Base-by-base conservation (phyloP, 1,284 basidiomycete species). In the Earliella scabrosa region DNA sequence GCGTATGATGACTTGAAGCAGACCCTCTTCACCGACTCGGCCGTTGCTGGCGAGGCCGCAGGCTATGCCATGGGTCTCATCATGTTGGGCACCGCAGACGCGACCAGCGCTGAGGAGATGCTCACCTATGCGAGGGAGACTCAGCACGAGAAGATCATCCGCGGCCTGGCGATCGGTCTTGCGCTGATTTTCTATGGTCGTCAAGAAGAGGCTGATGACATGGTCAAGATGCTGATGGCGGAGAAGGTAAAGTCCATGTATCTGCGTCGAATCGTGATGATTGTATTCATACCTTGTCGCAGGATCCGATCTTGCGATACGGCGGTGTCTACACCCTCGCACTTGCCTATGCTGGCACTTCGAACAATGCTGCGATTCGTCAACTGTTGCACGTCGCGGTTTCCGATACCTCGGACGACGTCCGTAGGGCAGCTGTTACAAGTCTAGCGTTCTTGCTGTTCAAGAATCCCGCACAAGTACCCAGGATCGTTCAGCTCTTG, bases 91-190 rank as follows among this genome's bases (percentile, higher is more conserved):
- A 95, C 93, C 5, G 95, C 86, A 16, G 88, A 86, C 51, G 78
- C 80, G 41, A 88, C 85, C 38, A 86, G 87, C 46, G 85, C 94
- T 21, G 88, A 92, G 23, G 96, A 98, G 75, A 98, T 97, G 95
- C 77, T 97, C 52, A 83, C 88, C 43, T 98, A 98, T 69, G 94
- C 96, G 21, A 84, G 90, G 58, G 96, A 98, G 71, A 98, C 96
- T 1, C 93, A 96, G 67, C 96, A 98, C 71, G 96, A 98, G 79
- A 98, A 98, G 78, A 98, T 98, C 68, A 97, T 98, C 58, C 88
- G 96, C 49, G 94, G 95, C 66, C 81, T 98, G 58, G 93, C 94
- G 13, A 82, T 98, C 63, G 96, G 95, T 38, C 81, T 95, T 48
- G 93, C 93, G 2, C 92, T 98, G 70, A 82, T 97, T 58, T 93